Conservation (phyloP, 2,329 filamentous ascomycete species). For the Stagonosporopsis chrysanthemi region DNA sequence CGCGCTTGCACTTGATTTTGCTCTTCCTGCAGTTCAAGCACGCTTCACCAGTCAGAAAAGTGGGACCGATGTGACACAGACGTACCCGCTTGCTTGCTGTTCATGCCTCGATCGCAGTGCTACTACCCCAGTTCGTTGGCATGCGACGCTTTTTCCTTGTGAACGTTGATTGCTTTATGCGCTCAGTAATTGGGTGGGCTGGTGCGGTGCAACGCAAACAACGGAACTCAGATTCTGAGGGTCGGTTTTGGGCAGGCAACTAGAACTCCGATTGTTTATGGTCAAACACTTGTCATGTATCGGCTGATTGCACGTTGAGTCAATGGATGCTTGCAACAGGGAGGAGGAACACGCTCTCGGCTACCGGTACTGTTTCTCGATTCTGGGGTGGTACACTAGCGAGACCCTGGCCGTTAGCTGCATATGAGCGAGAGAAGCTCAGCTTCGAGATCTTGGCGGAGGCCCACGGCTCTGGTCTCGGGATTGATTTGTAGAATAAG, state of each 20-base stretch:
- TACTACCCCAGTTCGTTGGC: slow-evolving; percentile 1
- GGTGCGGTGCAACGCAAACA: slow-evolving; percentile 5
- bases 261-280: background rate
- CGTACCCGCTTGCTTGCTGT: slow-evolving; percentile 50
- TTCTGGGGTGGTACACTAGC: slow-evolving; percentile 1
- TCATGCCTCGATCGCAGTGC: slow-evolving; percentile 23
- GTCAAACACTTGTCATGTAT: background rate
- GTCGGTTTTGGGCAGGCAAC: background rate
- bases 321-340: slow-evolving; percentile 10
- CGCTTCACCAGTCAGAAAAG: slow-evolving; percentile 43
- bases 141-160: slow-evolving; percentile 5
- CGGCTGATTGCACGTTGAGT: slow-evolving; percentile 6
- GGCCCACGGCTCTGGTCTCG: background rate
- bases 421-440: slow-evolving; percentile 6
- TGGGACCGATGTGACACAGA: background rate
- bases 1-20: slow-evolving; percentile 67
- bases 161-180: slow-evolving; percentile 3
- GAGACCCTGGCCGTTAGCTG: slow-evolving; percentile 11
- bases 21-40: slow-evolving; percentile 71
- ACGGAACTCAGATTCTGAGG: background rate
- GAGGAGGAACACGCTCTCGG: slow-evolving; percentile 8
- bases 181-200: slow-evolving; percentile 9
- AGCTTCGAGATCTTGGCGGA: background rate
- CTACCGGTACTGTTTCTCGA: background rate
- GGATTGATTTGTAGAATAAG: background rate